These are phyloP conservation scores for Dendrobium chrysotoxum DNA, from an alignment of 106 monocot species.

Conservation along the genomic window DNA sequence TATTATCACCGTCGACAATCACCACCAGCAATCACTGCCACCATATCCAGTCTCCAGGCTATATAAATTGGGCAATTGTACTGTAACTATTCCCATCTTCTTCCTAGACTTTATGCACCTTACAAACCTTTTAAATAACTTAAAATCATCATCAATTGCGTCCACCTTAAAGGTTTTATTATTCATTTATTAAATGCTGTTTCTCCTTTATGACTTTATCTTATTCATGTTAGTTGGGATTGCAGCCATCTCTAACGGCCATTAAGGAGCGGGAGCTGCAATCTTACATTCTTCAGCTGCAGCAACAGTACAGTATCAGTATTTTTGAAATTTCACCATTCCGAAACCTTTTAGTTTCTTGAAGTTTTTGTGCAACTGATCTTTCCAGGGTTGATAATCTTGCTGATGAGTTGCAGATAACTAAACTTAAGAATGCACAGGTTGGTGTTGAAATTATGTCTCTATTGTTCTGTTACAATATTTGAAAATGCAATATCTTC, in stretches of 20 bases:
- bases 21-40: too few species aligned
- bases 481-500: background rate
- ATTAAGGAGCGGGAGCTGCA: slow-evolving; percentile 4
- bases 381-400: slow-evolving; percentile 8
- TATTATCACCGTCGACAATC: too few species aligned
- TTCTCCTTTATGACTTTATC: background rate
- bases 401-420: slow-evolving; percentile 1
- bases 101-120: background rate
- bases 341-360: background rate
- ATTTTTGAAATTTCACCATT: background rate
- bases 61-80: too few species aligned
- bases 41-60: too few species aligned
- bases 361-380: background rate
- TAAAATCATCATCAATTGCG: background rate
- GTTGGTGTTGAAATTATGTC: background rate
- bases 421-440: background rate
- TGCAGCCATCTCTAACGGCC: slow-evolving; percentile 3
- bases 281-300: slow-evolving; percentile 4
- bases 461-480: background rate
- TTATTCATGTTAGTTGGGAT: background rate
- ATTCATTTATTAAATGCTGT: background rate
- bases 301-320: background rate
- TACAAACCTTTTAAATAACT: background rate
- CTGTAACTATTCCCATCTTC: too few species aligned
- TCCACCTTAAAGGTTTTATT: background rate